Evolutionary conservation across 768 basidiomycete species (phyloP).

Genomic region (Galerina sulciceps): DNA sequence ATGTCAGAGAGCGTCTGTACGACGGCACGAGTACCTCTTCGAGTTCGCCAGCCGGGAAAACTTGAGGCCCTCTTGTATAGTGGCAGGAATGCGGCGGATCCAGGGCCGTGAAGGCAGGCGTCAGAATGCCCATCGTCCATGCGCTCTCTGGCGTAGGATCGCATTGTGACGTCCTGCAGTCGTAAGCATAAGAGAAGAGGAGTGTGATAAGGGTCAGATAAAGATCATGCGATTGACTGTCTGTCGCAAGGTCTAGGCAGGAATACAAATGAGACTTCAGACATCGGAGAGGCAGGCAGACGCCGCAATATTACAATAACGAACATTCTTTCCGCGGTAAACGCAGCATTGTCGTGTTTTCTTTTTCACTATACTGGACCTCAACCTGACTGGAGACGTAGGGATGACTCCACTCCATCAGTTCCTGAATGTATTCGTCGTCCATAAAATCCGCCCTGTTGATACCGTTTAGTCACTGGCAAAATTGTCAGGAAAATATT

Average conservation of each 20-base stretch:
- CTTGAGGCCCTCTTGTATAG: conserved; percentile 17
- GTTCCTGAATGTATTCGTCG: conserved; percentile 73
- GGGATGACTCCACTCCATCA: conserved; percentile 71
- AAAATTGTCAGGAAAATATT: background rate
- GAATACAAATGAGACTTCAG: conserved; percentile 1
- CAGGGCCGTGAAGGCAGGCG: conserved; percentile 82
- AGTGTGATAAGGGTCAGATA: conserved; percentile 73
- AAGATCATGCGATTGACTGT: conserved; percentile 58
- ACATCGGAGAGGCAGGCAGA: background rate
- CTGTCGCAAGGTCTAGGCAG: conserved; percentile 61
- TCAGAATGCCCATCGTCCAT: conserved; percentile 79
- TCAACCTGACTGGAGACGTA: conserved; percentile 35
- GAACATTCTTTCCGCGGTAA: conserved; percentile 59
- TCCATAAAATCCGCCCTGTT: conserved; percentile 82
- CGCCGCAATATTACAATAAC: conserved; percentile 20
- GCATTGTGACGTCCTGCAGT: conserved; percentile 73
- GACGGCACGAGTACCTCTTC: conserved; percentile 56
- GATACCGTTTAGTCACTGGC: conserved; percentile 6
- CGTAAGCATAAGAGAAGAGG: conserved; percentile 83
- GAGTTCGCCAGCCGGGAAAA: conserved; percentile 52
- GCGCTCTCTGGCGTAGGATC: conserved; percentile 90
- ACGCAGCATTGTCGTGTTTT: conserved; percentile 67
- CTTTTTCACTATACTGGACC: conserved; percentile 70
- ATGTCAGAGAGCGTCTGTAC: conserved; percentile 76
- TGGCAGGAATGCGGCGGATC: conserved; percentile 63